phyloP scores from a whole-genome alignment of 2,329 filamentous ascomycete species.

The Leptosphaerulina australis region DNA sequence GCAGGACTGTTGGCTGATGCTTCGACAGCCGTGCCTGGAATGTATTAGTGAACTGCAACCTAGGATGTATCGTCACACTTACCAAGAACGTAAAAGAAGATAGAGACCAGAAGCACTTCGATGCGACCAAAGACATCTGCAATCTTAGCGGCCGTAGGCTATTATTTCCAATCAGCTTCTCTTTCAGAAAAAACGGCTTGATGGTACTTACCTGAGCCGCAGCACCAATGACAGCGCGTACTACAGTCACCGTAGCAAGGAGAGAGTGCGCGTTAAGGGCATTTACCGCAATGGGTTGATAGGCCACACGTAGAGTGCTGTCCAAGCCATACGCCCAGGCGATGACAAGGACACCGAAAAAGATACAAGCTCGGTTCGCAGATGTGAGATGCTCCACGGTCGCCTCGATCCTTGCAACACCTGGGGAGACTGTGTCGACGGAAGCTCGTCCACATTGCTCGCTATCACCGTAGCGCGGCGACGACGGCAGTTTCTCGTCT shows the following conservation, averaged over 20 bases:
- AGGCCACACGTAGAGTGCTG: constrained; percentile 56
- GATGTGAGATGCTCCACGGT: constrained; percentile 60
- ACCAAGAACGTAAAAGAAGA: constrained; percentile 62
- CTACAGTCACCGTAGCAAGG: constrained; percentile 60
- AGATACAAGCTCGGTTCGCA: constrained; percentile 62
- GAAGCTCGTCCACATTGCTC: background rate
- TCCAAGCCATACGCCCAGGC: constrained; percentile 67
- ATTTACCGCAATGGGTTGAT: constrained; percentile 60
- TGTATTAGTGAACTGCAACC: constrained; percentile 6
- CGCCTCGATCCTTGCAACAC: constrained; percentile 66
- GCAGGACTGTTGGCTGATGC: constrained; percentile 57
- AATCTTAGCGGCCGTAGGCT: constrained; percentile 65
- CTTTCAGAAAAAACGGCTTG: too few relatives aligned
- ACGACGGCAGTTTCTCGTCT: background rate
- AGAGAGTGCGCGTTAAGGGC: constrained; percentile 61
- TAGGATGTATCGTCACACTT: background rate
- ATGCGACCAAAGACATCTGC: constrained; percentile 67
- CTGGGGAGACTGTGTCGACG: constrained; percentile 47
- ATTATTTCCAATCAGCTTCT: constrained; percentile 7
- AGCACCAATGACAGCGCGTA: constrained; percentile 65
- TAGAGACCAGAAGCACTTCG: constrained; percentile 62
- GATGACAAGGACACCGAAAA: constrained; percentile 66
- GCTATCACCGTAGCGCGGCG: background rate
- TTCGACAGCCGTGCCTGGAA: constrained; percentile 59
- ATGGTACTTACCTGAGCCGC: constrained; percentile 52